Conservation (phyloP, 257 asterid species). For the Fraxinus cuspidata region DNA sequence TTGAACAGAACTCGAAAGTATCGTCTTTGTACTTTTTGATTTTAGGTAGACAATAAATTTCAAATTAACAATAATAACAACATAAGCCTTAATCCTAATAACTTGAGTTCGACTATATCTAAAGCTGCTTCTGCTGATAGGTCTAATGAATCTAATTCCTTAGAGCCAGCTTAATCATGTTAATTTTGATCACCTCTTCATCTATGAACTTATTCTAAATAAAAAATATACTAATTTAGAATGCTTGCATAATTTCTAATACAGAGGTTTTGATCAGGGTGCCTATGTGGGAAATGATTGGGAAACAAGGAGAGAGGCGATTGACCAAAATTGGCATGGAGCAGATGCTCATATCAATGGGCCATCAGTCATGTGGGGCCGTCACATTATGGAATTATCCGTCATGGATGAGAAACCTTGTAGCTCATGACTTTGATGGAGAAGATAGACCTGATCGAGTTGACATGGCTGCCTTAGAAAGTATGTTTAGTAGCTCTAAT, state of each 20-base stretch:
- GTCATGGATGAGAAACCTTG: conserved; percentile 48
- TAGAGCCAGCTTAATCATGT: background rate
- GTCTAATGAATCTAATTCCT: background rate
- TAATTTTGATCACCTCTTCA: background rate
- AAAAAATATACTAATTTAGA: background rate
- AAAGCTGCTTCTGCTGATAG: background rate
- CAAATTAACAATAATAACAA: background rate
- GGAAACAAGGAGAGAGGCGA: conserved; percentile 35
- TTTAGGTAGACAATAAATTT: background rate
- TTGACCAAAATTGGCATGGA: conserved; percentile 44
- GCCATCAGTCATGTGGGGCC: conserved; percentile 72
- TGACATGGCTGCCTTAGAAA: conserved; percentile 62
- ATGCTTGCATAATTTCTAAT: background rate
- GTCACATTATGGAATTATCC: conserved; percentile 72
- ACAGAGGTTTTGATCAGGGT: conserved; percentile 31
- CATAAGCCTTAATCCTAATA: background rate
- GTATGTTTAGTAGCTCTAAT: conserved; percentile 29
- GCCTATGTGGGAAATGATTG: conserved; percentile 46
- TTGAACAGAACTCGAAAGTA: background rate
- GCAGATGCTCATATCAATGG: conserved; percentile 66
- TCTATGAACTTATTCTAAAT: background rate
- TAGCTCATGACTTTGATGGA: conserved; percentile 51
- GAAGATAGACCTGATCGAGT: conserved; percentile 46
- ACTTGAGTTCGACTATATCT: background rate
- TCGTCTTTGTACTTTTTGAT: background rate